Percentiles rank a stretch among this genome's conserved stretches.
Evolutionary conservation across 2,329 filamentous ascomycete species (phyloP).

Genomic region (Exophiala sideris): DNA sequence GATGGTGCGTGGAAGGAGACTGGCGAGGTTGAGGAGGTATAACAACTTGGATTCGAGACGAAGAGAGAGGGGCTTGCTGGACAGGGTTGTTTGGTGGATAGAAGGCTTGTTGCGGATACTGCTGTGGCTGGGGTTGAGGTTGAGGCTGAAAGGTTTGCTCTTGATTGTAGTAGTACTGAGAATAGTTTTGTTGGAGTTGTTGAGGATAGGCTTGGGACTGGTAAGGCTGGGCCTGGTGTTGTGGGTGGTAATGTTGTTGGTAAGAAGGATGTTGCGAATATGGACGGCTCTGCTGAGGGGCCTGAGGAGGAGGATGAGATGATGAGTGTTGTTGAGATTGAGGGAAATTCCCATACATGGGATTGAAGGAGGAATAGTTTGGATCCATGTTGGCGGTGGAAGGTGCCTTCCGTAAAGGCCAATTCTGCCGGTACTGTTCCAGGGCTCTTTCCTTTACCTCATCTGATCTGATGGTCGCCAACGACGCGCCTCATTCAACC

Average conservation of each 20-base stretch:
- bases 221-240: slow-evolving; percentile 7
- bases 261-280: neutral
- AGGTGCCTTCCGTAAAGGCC: too few species aligned
- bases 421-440: too few species aligned
- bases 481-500: too few species aligned
- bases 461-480: too few species aligned
- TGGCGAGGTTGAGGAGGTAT: slow-evolving; percentile 20
- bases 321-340: neutral
- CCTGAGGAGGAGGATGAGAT: neutral
- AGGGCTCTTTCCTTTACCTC: too few species aligned
- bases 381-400: slow-evolving; percentile 11
- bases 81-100: neutral
- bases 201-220: slow-evolving; percentile 7
- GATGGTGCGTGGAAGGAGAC: slow-evolving; percentile 28
- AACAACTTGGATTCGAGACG: slow-evolving; percentile 3
- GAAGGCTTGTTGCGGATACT: slow-evolving; percentile 5
- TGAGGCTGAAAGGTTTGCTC: slow-evolving; percentile 29
- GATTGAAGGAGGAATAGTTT: slow-evolving; percentile 10
- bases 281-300: neutral
- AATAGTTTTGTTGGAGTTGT: slow-evolving; percentile 27
- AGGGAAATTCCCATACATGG: neutral
- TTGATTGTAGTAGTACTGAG: slow-evolving; percentile 40
- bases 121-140: neutral
- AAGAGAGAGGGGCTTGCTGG: neutral
- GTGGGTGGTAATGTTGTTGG: neutral